These are phyloP conservation scores for Trichoderma virens DNA, from an alignment of 495 filamentous ascomycete genomes.

Conservation along the genomic window DNA sequence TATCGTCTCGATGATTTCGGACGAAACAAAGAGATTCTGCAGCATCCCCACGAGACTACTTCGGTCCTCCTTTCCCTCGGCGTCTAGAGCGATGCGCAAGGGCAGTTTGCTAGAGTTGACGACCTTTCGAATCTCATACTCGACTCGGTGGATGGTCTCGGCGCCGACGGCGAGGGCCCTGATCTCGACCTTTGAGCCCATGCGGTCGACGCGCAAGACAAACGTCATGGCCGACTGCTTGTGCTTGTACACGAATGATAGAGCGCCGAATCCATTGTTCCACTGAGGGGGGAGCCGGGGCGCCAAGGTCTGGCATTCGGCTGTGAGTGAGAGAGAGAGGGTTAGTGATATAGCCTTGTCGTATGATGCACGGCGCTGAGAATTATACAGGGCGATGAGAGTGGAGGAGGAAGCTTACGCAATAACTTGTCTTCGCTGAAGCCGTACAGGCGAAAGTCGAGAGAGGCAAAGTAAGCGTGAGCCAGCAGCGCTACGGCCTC, in stretches of 20 bases:
- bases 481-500: slow-evolving; percentile 80
- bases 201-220: slow-evolving; percentile 69
- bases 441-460: slow-evolving; percentile 76
- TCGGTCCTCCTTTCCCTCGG: slow-evolving; percentile 34
- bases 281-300: slow-evolving; percentile 67
- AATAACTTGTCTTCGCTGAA: slow-evolving; percentile 72
- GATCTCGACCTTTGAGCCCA: slow-evolving; percentile 77
- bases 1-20: slow-evolving; percentile 32
- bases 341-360: no score
- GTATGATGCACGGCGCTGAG: no score
- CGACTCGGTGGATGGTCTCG: slow-evolving; percentile 72
- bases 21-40: slow-evolving; percentile 65
- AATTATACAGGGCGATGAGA: background rate
- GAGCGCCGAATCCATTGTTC: slow-evolving; percentile 60
- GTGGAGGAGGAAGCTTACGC: slow-evolving; percentile 33
- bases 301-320: slow-evolving; percentile 35
- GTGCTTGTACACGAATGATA: slow-evolving; percentile 83
- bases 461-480: slow-evolving; percentile 73
- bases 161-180: slow-evolving; percentile 70
- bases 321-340: no score
- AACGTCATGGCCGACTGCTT: slow-evolving; percentile 82
- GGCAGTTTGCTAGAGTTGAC: slow-evolving; percentile 47
- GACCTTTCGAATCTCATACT: slow-evolving; percentile 68
- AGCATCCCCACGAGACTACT: slow-evolving; percentile 39
- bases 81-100: slow-evolving; percentile 34